These are phyloP conservation scores for Rusavskia elegans DNA, from an alignment of 495 filamentous ascomycete species.

Conservation along the genomic window DNA sequence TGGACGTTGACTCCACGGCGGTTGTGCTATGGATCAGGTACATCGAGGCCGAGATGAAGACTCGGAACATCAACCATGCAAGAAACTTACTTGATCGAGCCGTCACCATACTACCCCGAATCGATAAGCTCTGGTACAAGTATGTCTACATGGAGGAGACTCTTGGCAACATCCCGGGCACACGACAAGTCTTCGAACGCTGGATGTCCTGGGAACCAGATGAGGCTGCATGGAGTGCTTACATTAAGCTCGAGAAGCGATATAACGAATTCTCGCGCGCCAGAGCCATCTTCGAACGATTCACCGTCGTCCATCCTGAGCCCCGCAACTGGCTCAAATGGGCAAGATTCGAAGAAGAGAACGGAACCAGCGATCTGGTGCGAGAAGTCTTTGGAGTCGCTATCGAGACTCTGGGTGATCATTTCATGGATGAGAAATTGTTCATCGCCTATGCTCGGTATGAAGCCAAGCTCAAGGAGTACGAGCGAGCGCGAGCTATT, in stretches of 20 bases:
- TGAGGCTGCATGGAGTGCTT: slow-evolving; percentile 86
- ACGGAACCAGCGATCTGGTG: slow-evolving; percentile 76
- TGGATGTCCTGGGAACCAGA: slow-evolving; percentile 99
- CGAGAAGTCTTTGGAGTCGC: slow-evolving; percentile 84
- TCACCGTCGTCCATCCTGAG: slow-evolving; percentile 61
- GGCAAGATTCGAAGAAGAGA: slow-evolving; percentile 93
- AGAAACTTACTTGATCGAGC: slow-evolving; percentile 88
- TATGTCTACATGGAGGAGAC: too few species aligned
- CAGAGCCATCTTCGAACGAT: too few species aligned
- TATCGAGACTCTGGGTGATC: slow-evolving; percentile 80
- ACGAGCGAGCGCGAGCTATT: too few species aligned
- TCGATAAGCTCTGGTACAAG: too few species aligned
- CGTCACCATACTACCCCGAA: too few species aligned
- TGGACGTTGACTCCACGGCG: slow-evolving; percentile 78
- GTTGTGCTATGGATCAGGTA: slow-evolving; percentile 80
- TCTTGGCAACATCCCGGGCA: slow-evolving; percentile 70
- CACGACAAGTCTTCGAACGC: slow-evolving; percentile 86
- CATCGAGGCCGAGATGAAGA: slow-evolving; percentile 93
- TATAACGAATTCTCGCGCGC: too few species aligned
- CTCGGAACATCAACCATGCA: slow-evolving; percentile 91
- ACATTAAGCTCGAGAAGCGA: slow-evolving; percentile 92
- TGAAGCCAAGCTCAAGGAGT: too few species aligned
- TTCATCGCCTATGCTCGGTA: slow-evolving; percentile 57
- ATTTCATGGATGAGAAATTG: slow-evolving; percentile 91
- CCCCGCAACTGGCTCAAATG: slow-evolving; percentile 98